Evolutionary conservation across 768 basidiomycete genomes (phyloP).

Genomic region (Hericium coralloides): DNA sequence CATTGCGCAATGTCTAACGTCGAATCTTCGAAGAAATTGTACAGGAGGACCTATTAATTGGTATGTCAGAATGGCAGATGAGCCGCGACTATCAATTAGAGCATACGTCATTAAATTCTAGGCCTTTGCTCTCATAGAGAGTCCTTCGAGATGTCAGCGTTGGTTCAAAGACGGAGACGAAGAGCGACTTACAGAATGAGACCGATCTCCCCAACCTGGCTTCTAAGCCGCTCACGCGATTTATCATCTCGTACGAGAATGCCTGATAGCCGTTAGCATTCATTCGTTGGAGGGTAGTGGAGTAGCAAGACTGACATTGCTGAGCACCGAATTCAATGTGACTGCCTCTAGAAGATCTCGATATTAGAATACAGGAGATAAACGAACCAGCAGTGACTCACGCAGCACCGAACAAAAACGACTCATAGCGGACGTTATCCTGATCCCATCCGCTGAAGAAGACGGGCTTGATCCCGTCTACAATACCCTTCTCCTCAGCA

Average conservation of each 20-base stretch:
- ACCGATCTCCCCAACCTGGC: slow-evolving; percentile 50
- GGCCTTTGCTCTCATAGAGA: slow-evolving; percentile 54
- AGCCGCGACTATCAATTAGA: not conserved
- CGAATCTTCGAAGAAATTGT: slow-evolving; percentile 70
- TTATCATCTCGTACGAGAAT: slow-evolving; percentile 59
- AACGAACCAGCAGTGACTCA: not conserved
- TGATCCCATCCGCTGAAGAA: slow-evolving; percentile 43
- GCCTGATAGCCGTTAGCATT: slow-evolving; percentile 28
- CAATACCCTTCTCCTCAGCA: slow-evolving; percentile 43
- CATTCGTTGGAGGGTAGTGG: slow-evolving; percentile 44
- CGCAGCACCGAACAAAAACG: not conserved
- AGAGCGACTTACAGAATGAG: slow-evolving; percentile 49
- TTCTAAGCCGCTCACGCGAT: slow-evolving; percentile 36
- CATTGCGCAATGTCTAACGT: slow-evolving; percentile 21
- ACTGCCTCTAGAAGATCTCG: not conserved
- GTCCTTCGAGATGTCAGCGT: slow-evolving; percentile 42
- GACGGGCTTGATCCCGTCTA: slow-evolving; percentile 46
- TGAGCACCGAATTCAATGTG: slow-evolving; percentile 34
- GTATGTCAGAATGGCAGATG: slow-evolving; percentile 12
- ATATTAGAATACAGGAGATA: slow-evolving; percentile 21
- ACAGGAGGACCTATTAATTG: slow-evolving; percentile 52
- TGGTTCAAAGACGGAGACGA: slow-evolving; percentile 51
- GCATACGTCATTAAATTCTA: slow-evolving; percentile 56
- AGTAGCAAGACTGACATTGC: slow-evolving; percentile 39
- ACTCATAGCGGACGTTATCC: not conserved